Base-by-base conservation (phyloP, 768 basidiomycete genomes). In the Lactarius tabidus region DNA sequence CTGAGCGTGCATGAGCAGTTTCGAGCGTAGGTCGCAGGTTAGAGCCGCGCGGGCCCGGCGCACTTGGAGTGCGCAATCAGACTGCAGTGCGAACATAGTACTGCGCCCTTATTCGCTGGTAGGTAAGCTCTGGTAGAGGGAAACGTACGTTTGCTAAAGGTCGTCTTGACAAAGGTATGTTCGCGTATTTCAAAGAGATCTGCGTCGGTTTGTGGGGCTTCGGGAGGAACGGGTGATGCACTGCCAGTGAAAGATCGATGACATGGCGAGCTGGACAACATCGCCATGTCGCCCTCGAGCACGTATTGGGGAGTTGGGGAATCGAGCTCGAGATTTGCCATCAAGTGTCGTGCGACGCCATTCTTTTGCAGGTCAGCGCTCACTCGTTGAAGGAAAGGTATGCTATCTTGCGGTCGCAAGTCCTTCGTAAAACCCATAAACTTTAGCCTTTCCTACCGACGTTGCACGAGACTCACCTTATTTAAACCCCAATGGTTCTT, bases 321-420 rank as follows among this genome's bases (percentile, higher is more conserved):
- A 76, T 81, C 79, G 4, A 81, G 72, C 62, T 79, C 78, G 61
- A 82, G 72, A 45, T 74, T 74, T n/a, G 81, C 74, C 38, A 82
- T 66, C 35, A 62, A 71, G 66, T 85, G 82, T 58, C 84, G 84
- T 58, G 83, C 78, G 51, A 78, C 81, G 56, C 91, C 90, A 23
- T 84, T 79, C 75, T 89, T 91, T 65, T 90, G 88, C 61, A 93
- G 73, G 72, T 97, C 95, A 64, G 86, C 81, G 74, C 93, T 95
- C 72, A 97, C 89, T 5, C 95, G 89, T 35, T 93, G 88, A 15
- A 97, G 80, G 81, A 97, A 97, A 12, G 96, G 96, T 39, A 98
- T 91, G 72, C 92, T 95, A 72, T 98, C 96, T 72, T 97, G 91
- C 56, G 90, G 91, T 28, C 92, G 89, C 35, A 96, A 78, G 70